phyloP scores from a whole-genome alignment of 257 asterid genomes.

The Mitragyna speciosa region DNA sequence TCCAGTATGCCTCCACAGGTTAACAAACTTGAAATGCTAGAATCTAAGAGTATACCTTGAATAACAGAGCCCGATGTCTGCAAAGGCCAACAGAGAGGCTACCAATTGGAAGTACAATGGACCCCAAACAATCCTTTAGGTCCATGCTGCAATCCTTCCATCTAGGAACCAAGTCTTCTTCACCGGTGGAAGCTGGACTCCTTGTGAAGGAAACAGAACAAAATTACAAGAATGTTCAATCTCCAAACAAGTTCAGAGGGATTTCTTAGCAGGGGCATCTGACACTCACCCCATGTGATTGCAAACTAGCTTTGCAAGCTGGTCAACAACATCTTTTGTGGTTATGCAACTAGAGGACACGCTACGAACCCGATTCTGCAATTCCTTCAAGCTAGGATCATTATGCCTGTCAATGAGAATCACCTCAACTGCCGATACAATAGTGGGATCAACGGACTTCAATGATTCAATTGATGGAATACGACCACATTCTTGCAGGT shows the following conservation, averaged over 20 bases:
- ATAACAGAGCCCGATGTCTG: constrained; percentile 79
- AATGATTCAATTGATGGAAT: constrained; percentile 87
- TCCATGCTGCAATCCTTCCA: constrained; percentile 86
- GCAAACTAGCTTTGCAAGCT: constrained; percentile 89
- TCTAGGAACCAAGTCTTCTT: constrained; percentile 53
- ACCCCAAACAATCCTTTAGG: constrained; percentile 76
- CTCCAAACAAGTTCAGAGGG: background rate
- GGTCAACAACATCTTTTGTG: constrained; percentile 78
- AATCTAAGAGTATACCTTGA: constrained; percentile 61
- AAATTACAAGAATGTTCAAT: constrained; percentile 26
- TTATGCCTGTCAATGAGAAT: constrained; percentile 60
- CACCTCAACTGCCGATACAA: constrained; percentile 66
- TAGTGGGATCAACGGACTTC: constrained; percentile 61
- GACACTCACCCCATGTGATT: constrained; percentile 87
- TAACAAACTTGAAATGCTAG: constrained; percentile 11
- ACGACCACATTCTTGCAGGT: constrained; percentile 80
- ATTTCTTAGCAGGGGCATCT: constrained; percentile 23
- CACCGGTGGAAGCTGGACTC: constrained; percentile 65
- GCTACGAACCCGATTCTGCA: constrained; percentile 61
- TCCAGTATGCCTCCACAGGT: background rate
- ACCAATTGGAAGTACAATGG: constrained; percentile 84
- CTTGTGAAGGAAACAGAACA: constrained; percentile 46
- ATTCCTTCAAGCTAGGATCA: constrained; percentile 82
- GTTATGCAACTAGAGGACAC: constrained; percentile 61
- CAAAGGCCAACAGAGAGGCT: constrained; percentile 76